Evolutionary conservation across 78 protist species (phyloP).

Genomic region (Dictyostelium capitatum): DNA sequence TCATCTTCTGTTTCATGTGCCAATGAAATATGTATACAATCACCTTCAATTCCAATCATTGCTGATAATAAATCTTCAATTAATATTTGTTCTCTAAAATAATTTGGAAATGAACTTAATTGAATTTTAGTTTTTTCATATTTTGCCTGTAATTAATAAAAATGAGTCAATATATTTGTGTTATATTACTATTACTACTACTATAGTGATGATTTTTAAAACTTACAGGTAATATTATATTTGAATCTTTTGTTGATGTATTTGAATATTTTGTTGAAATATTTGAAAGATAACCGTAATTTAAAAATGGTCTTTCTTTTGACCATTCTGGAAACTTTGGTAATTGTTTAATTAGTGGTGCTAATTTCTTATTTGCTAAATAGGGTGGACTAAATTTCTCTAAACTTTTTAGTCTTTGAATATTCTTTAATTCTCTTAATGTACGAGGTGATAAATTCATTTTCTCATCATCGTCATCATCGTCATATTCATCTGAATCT

Average conservation of each 20-base stretch:
- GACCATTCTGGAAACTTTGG: slow-evolving; percentile 53
- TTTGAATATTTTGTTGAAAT: slow-evolving; percentile 1
- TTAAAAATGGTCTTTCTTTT: slow-evolving; percentile 45
- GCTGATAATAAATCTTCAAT: slow-evolving; percentile 80
- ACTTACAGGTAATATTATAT: slow-evolving; percentile 39
- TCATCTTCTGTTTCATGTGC: not conserved
- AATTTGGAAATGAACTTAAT: slow-evolving; percentile 5
- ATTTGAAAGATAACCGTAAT: slow-evolving; percentile 62
- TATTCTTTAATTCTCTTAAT: slow-evolving; percentile 35
- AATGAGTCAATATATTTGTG: not conserved
- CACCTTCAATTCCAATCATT: slow-evolving; percentile 83
- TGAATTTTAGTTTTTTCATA: slow-evolving; percentile 14
- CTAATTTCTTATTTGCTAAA: not conserved
- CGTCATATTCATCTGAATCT: not conserved
- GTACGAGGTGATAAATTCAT: slow-evolving; percentile 66
- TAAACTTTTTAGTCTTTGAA: slow-evolving; percentile 21
- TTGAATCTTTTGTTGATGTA: not conserved
- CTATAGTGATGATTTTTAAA: not conserved
- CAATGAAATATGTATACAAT: not conserved
- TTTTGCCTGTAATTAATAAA: slow-evolving; percentile 10
- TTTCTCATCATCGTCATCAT: slow-evolving; percentile 23
- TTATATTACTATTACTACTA: not conserved
- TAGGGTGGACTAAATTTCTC: slow-evolving; percentile 3
- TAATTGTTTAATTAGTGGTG: not conserved
- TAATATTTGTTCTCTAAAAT: slow-evolving; percentile 45